These are phyloP conservation scores for Aurifilum marmelostoma DNA, from an alignment of 2,329 filamentous ascomycete genomes.

Conservation along the genomic window DNA sequence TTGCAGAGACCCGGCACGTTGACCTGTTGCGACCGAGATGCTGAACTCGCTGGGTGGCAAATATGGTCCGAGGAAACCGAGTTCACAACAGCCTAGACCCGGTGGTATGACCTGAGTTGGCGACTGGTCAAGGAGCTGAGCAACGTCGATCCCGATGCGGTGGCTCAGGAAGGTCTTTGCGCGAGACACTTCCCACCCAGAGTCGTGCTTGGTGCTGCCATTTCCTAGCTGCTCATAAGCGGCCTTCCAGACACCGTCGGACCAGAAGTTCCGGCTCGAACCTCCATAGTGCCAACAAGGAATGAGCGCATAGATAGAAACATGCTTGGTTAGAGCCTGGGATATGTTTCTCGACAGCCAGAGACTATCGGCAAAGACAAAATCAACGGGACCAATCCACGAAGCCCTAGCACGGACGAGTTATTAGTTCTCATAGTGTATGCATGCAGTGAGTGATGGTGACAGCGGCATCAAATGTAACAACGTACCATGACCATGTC, in stretches of 20 bases:
- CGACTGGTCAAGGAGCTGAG: not conserved
- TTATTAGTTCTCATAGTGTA: not conserved
- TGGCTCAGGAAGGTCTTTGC: not conserved
- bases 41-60: not conserved
- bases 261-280: not conserved
- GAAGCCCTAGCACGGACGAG: not conserved
- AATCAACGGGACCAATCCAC: not conserved
- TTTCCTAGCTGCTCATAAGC: not conserved
- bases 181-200: not conserved
- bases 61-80: not conserved
- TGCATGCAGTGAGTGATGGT: not conserved
- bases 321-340: not conserved
- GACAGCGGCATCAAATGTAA: no score
- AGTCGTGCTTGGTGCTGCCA: not conserved
- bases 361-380: not conserved
- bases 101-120: not conserved
- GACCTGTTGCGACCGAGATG: not conserved
- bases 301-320: not conserved
- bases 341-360: not conserved
- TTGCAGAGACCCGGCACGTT: not conserved
- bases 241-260: not conserved
- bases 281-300: not conserved
- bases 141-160: not conserved
- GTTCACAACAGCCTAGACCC: not conserved
- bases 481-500: not conserved